phyloP scores from a whole-genome alignment of 192 early-diverging fungal species.

The Backusella psychrophila region DNA sequence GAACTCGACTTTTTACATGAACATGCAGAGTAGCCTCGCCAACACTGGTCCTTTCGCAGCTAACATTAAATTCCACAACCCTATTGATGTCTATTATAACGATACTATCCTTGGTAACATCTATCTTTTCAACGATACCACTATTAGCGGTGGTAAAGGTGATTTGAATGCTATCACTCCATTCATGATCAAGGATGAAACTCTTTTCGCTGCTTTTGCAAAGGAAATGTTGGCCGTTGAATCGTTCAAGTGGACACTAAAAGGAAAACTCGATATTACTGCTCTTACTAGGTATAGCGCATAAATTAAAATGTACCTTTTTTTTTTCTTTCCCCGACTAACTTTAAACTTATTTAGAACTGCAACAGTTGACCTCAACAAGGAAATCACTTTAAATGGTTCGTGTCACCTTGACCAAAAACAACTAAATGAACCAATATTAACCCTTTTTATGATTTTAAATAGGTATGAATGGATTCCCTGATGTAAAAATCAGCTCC shows the following conservation, averaged over 20 bases:
- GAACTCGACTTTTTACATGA: conserved; percentile 38
- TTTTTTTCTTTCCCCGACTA: conserved; percentile 4
- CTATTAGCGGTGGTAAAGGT: conserved; percentile 47
- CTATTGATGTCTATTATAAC: conserved; percentile 43
- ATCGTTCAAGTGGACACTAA: conserved; percentile 30
- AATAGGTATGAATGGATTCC: conserved; percentile 56
- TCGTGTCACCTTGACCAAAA: background rate
- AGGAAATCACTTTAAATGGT: conserved; percentile 44
- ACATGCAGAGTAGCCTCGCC: conserved; percentile 37
- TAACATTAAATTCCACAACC: conserved; percentile 45
- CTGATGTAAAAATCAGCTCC: conserved; percentile 43
- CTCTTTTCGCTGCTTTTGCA: conserved; percentile 45
- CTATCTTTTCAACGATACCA: conserved; percentile 31
- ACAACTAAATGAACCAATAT: background rate
- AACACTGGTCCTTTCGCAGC: conserved; percentile 54
- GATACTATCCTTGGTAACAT: conserved; percentile 39
- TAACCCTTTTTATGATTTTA: background rate
- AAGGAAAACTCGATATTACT: conserved; percentile 29
- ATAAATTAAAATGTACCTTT: conserved; percentile 9
- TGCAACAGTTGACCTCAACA: conserved; percentile 41
- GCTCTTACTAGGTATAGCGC: conserved; percentile 25
- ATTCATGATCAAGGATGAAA: conserved; percentile 39
- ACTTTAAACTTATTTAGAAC: conserved; percentile 24
- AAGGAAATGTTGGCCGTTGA: conserved; percentile 45
- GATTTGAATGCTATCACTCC: conserved; percentile 24